These are phyloP conservation scores for Podospora fimiseda DNA, from an alignment of 495 filamentous ascomycete genomes.

Conservation along the genomic window DNA sequence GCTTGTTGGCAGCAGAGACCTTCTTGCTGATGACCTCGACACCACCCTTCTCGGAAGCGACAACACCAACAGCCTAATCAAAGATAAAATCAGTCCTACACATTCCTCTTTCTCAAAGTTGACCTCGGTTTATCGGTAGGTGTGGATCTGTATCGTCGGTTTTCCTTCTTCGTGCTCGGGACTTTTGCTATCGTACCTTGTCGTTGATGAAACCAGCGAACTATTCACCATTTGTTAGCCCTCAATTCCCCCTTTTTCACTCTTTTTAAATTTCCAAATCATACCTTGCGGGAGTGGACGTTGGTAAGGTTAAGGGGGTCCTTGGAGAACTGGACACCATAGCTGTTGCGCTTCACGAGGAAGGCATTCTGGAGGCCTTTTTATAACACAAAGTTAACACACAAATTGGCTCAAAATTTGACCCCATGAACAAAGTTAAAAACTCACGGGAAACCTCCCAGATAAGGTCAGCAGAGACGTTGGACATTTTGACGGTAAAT, in stretches of 20 bases:
- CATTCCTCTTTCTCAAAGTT: constrained; percentile 1
- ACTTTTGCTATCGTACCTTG: constrained; percentile 65
- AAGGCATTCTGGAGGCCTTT: constrained; percentile 73
- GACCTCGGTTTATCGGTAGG: constrained; percentile 10
- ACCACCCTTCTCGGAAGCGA: constrained; percentile 58
- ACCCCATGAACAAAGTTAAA: background rate
- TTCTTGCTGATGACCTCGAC: constrained; percentile 81
- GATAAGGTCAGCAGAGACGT: constrained; percentile 80
- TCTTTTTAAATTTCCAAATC: constrained; percentile 6
- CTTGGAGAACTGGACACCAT: constrained; percentile 78
- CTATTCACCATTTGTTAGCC: constrained; percentile 43
- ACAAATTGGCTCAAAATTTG: background rate
- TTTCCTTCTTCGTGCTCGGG: background rate
- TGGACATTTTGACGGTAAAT: constrained; percentile 40
- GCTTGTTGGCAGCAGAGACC: constrained; percentile 59
- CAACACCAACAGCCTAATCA: constrained; percentile 71
- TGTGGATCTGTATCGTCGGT: constrained; percentile 4
- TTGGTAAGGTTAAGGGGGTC: constrained; percentile 89
- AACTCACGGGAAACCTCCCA: constrained; percentile 85
- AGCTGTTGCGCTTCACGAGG: constrained; percentile 79
- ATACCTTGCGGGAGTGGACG: constrained; percentile 85
- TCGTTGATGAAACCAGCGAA: constrained; percentile 85
- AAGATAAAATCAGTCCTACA: constrained; percentile 15
- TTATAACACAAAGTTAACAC: constrained; percentile 4
- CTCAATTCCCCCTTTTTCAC: constrained; percentile 2